Evolutionary conservation across 805 yeast species (phyloP).

Genomic region (Candida patagonica): DNA sequence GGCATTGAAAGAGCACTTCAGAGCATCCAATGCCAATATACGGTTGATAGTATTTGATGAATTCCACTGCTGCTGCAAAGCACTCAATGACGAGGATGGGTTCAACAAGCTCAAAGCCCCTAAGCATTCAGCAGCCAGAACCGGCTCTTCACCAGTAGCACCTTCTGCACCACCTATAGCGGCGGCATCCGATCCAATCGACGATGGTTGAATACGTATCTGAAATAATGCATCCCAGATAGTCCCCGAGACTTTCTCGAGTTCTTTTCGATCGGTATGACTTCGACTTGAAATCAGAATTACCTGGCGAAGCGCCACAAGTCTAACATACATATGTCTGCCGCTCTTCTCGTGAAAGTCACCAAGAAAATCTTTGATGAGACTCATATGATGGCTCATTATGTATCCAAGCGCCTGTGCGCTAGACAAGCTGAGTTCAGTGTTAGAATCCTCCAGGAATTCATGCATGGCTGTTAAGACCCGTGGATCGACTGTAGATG

Average conservation of each 20-base stretch:
- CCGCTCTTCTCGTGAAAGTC: conserved; percentile 18
- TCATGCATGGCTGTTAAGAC: neutral
- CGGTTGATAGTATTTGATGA: conserved; percentile 16
- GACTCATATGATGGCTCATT: conserved; percentile 32
- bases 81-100: conserved; percentile 24
- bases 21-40: conserved; percentile 28
- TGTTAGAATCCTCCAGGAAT: neutral
- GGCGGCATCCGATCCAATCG: neutral
- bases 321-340: neutral
- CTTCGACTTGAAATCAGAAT: neutral
- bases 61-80: conserved; percentile 23
- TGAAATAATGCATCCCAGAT: conserved; percentile 23
- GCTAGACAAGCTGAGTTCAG: conserved; percentile 21
- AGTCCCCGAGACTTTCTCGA: neutral
- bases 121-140: conserved; percentile 19
- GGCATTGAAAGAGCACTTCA: conserved; percentile 31
- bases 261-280: neutral
- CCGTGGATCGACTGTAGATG: neutral
- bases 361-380: conserved; percentile 33
- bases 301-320: conserved; percentile 2
- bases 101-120: conserved; percentile 22
- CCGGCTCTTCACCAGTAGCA: conserved; percentile 5
- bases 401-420: conserved; percentile 47
- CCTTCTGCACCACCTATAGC: neutral
- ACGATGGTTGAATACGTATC: conserved; percentile 3